These are phyloP conservation scores for Thalassiosira mediterranea DNA, from an alignment of 352 stramenopile species.

Conservation along the genomic window DNA sequence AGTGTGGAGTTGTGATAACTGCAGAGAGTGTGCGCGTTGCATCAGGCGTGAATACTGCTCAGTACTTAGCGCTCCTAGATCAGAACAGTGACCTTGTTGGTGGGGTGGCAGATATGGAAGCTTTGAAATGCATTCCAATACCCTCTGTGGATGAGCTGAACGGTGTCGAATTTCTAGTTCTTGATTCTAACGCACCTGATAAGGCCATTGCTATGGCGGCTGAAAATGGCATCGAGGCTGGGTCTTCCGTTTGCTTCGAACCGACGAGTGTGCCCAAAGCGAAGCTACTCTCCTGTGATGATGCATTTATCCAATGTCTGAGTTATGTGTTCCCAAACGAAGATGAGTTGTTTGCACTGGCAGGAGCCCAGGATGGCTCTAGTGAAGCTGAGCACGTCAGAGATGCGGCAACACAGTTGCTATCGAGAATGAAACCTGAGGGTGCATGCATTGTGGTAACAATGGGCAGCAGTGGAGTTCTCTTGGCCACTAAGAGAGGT, in stretches of 20 bases:
- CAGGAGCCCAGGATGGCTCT: slow-evolving; percentile 7
- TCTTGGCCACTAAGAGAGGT: slow-evolving; percentile 43
- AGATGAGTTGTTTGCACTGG: slow-evolving; percentile 67
- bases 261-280: slow-evolving; percentile 72
- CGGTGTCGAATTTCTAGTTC: slow-evolving; percentile 57
- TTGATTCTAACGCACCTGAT: slow-evolving; percentile 65
- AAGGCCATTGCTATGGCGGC: slow-evolving; percentile 38
- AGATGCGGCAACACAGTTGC: slow-evolving; percentile 34
- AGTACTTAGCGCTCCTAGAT: slow-evolving; percentile 70
- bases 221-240: slow-evolving; percentile 36
- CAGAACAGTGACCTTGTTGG: slow-evolving; percentile 54
- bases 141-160: slow-evolving; percentile 42
- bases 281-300: slow-evolving; percentile 13
- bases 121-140: slow-evolving; percentile 53
- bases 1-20: slow-evolving; percentile 47
- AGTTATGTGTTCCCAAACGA: slow-evolving; percentile 65
- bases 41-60: slow-evolving; percentile 42
- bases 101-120: slow-evolving; percentile 67
- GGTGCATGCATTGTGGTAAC: slow-evolving; percentile 57
- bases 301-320: slow-evolving; percentile 56
- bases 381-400: slow-evolving; percentile 5
- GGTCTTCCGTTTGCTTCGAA: slow-evolving; percentile 63
- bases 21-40: slow-evolving; percentile 39
- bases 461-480: slow-evolving; percentile 46
- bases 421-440: slow-evolving; percentile 52